Evolutionary conservation across 164 flowering plant species (phyloP).

Genomic region (Stephania japonica): DNA sequence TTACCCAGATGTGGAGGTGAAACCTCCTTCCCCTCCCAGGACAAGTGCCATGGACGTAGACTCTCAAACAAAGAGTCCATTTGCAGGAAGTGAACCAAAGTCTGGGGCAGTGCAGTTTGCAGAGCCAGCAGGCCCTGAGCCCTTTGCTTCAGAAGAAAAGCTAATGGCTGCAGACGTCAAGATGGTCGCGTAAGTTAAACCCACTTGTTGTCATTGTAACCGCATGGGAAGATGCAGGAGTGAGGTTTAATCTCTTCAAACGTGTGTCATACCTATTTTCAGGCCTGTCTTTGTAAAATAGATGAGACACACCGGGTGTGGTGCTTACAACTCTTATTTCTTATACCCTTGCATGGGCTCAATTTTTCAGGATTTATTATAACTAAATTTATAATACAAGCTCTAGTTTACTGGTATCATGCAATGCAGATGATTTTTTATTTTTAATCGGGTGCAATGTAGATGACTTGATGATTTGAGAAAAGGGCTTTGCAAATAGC

Average conservation of each 20-base stretch:
- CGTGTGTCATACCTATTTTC: background rate
- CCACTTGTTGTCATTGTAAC: background rate
- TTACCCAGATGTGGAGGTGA: conserved; percentile 91
- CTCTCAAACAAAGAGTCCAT: conserved; percentile 47
- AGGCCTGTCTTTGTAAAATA: background rate
- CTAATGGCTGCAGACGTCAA: conserved; percentile 40
- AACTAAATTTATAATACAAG: too few species aligned
- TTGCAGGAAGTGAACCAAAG: conserved; percentile 40
- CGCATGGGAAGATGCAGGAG: background rate
- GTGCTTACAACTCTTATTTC: background rate
- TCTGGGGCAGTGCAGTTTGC: conserved; percentile 26
- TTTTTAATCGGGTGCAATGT: too few species aligned
- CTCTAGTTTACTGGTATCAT: too few species aligned
- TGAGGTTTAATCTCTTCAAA: background rate
- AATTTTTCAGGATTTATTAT: background rate
- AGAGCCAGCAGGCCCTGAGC: conserved; percentile 31
- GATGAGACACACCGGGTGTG: background rate
- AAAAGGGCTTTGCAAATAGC: background rate
- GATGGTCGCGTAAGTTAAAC: conserved; percentile 26
- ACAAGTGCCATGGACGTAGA: conserved; percentile 72
- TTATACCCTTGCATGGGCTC: background rate
- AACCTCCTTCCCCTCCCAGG: conserved; percentile 87
- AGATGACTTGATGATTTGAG: background rate
- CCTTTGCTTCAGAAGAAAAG: conserved; percentile 43
- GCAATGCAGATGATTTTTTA: too few species aligned